Evolutionary conservation across 148 eudicot species (phyloP), one percentile per base, ranked within the genome.

Genomic region (Pouteria glomerata): DNA sequence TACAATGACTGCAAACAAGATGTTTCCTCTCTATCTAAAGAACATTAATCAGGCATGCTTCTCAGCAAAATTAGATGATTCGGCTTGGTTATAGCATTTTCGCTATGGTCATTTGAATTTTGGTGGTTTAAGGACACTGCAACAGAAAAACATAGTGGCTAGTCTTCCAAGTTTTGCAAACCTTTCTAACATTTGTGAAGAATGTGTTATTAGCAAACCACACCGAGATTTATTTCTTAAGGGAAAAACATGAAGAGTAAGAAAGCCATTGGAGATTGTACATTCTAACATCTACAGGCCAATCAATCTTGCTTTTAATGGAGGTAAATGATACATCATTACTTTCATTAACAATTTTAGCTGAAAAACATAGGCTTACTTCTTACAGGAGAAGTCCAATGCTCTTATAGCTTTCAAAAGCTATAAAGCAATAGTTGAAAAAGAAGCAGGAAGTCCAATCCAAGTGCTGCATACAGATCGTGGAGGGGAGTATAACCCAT

Each of bases 151-250:
- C 60, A 77, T 72, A 76, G 76, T 77, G 48, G 71, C 27, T 15
- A 72, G 76, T 7, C 67, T 72, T 34, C 76, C 73, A 56, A 21
- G 19, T 3, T 33, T 71, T 16, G 21, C 30, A 8, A 3, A 19
- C 1, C 45, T 58, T 24, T 62, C 68, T 3, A 18, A 52, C 5
- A 10, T 52, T 1, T 61, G 65, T 39, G 71, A 66, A 55, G 67
- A 65, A 64, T 71, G 67, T 65, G 53, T 71, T 18, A 52, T 71
- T 16, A 52, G 77, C 8, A 78, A 78, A 67, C 81, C 73, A 73
- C 58, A 60, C 21, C 60, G 63, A 2, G 11, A 57, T 29, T 57
- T 37, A 16, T 76, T 76, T 21, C 50, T 26, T 45, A 26, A 63
- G 53, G n/a, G 52, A n/a, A 76, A 62, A 21, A 21, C 66, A 18